Evolutionary conservation across 1,139 yeast genomes (phyloP), one percentile per base, ranked within the genome.

Genomic region (Taphrina populina): DNA sequence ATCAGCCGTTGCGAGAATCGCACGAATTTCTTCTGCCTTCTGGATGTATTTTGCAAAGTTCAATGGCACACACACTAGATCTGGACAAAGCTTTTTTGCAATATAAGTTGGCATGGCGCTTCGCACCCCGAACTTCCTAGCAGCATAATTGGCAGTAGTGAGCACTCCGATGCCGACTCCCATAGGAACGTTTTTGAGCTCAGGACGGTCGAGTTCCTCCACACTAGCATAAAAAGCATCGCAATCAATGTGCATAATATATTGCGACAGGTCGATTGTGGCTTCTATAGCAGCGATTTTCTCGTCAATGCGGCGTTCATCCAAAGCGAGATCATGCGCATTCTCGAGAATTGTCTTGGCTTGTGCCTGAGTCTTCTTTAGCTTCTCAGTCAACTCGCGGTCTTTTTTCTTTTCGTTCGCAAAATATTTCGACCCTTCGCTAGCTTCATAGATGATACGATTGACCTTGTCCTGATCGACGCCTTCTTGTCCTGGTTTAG

Each of bases 151-250:
- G 64, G 95, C 85, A 60, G 92, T 84, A 0, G 95, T 84, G n/a
- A 86, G 73, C 2, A 73, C 73, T 8, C 95, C 95, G 66, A 84
- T 87, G 1, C 88, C 80, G 0, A 86, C 94, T 24, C 87, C 86
- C n/a, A 86, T 73, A 0, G 94, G 88, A 13, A 64, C 74, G 8
- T 71, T 61, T 63, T 83, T 82, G 19, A 81, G 64, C 5, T 77
- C 70, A 0, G 80, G 79, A 47, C 73, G 69, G 6, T 69, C 73
- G 52, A 81, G 69, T 17, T 84, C 79, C 0, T 94, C 84, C 0
- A 84, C 95, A 0, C 87, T 75, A 2, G 87, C 94, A 68, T 85
- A 86, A 65, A 86, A 86, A 63, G 92, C 85, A 65, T 86, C 95
- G 67, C 87, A 86, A 67, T 86, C 95, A 41, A 85, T 73, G 66